Conservation (phyloP, 2,329 filamentous ascomycete species). For the Fusarium miscanthi region DNA sequence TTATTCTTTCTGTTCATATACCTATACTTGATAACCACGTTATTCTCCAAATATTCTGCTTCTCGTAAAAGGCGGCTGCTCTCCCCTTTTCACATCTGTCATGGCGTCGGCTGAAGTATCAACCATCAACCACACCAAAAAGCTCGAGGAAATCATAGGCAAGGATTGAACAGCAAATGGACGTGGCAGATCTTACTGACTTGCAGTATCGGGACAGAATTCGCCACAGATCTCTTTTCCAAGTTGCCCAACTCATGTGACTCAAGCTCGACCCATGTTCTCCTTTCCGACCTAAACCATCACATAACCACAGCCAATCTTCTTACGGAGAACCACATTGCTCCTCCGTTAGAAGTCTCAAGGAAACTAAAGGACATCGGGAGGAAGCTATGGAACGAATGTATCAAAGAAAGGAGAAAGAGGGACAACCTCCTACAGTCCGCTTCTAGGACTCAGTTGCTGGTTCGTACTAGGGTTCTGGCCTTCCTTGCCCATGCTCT, state of each 20-base stretch:
- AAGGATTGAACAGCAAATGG: background rate
- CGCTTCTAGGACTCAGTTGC: conserved; percentile 44
- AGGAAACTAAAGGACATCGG: conserved; percentile 66
- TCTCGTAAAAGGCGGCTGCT: background rate
- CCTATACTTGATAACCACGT: background rate
- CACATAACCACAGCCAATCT: conserved; percentile 41
- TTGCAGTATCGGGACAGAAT: conserved; percentile 37
- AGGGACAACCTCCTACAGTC: conserved; percentile 32
- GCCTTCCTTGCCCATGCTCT: conserved; percentile 76
- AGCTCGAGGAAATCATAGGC: conserved; percentile 42
- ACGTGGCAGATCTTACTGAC: background rate
- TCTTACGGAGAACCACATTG: conserved; percentile 5
- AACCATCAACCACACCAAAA: conserved; percentile 36
- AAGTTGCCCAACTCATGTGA: conserved; percentile 35
- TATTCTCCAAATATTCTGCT: background rate
- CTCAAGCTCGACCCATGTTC: conserved; percentile 56
- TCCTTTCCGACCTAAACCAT: conserved; percentile 47
- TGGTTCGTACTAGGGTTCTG: conserved; percentile 61
- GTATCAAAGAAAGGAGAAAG: conserved; percentile 61
- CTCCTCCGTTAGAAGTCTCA: conserved; percentile 5
- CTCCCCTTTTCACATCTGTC: background rate
- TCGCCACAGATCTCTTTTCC: conserved; percentile 43
- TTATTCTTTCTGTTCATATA: background rate
- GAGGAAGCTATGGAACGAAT: conserved; percentile 74
- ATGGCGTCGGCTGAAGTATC: conserved; percentile 40